Evolutionary conservation across 1,284 basidiomycete genomes (phyloP), one percentile per base, ranked within the genome.

Genomic region (Rhodotorula sp.): DNA sequence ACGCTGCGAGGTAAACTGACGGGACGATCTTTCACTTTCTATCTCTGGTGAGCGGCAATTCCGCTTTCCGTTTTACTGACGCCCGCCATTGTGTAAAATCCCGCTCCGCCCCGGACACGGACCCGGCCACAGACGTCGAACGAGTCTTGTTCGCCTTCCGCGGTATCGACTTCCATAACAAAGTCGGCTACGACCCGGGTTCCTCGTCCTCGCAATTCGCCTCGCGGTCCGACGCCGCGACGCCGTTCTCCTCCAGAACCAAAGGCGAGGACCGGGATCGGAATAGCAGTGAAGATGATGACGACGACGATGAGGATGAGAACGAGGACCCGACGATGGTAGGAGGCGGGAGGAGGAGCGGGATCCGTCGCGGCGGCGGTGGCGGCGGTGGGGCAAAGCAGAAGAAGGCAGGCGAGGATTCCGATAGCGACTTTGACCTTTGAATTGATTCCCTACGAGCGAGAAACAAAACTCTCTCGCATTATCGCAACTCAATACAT

Each of bases 1-100:
- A 87, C 85, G 52, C 84, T 90, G n/a, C 89, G 91, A 84, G 94
- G 94, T 93, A 77, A 70, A 83, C 56, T 39, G 54, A n/a, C 51
- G 51, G 34, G 34, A 8, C 34, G 34, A 34, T 34, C 7, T 34
- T 34, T 8, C 34, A n/a, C 34, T 34, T 34, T 34, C 34, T 34
- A 34, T 34, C 3, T 34, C 34, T 34, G 34, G 34, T 34, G 34
- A 34, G 34, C 34, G 34, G 34, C 34, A 34, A 34, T 34, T 8
- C 7, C 34, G 34, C 6, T 34, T 34, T 34, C 5, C 34, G 7
- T 34, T 6, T 34, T 6, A 34, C 7, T 34, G 34, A 34, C 34
- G 34, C 34, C 29, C 29, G 2, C 29, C 29, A 29, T 29, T 29
- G 29, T 29, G 29, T 29, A 3, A 29, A 29, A 29, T 29, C 29